These are phyloP conservation scores for Xylariaceae sp. DNA, from an alignment of 2,329 filamentous ascomycete species.

Conservation along the genomic window DNA sequence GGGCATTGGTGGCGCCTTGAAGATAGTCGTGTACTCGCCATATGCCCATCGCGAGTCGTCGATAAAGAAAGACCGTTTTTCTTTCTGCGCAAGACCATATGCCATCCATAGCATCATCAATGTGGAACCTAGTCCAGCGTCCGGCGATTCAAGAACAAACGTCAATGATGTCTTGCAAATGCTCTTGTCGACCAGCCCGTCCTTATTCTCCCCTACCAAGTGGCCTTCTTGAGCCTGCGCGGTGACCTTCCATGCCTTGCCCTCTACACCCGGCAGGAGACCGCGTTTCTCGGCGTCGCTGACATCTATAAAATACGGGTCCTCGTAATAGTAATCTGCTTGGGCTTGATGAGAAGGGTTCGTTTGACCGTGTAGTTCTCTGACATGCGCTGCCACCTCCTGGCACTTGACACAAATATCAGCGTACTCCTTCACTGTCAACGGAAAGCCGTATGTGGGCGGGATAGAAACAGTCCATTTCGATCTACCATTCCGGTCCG, in stretches of 20 bases:
- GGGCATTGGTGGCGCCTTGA: conserved; percentile 66
- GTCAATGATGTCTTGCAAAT: conserved; percentile 74
- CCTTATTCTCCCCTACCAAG: conserved; percentile 52
- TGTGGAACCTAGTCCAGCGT: conserved; percentile 76
- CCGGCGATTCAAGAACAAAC: conserved; percentile 72
- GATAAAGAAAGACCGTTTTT: conserved; percentile 78
- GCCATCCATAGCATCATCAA: conserved; percentile 82
- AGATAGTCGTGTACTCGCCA: conserved; percentile 73
- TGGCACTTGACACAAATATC: conserved; percentile 70
- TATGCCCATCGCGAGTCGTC: conserved; percentile 86
- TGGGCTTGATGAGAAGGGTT: conserved; percentile 48
- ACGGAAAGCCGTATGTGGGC: conserved; percentile 64
- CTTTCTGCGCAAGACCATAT: conserved; percentile 75
- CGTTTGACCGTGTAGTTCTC: conserved; percentile 50
- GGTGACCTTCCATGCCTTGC: conserved; percentile 43
- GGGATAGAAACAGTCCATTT: conserved; percentile 86
- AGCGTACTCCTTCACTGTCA: conserved; percentile 66
- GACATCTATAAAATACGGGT: conserved; percentile 75
- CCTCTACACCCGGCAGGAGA: conserved; percentile 55
- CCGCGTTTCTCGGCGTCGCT: conserved; percentile 68
- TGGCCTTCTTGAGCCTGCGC: conserved; percentile 33
- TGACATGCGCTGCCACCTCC: conserved; percentile 63
- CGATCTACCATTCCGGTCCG: conserved; percentile 63
- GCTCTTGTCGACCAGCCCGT: conserved; percentile 49
- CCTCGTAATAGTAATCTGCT: conserved; percentile 60